Evolutionary conservation across 768 basidiomycete species (phyloP).

Genomic region (Pleurotus salmoneostramineus): DNA sequence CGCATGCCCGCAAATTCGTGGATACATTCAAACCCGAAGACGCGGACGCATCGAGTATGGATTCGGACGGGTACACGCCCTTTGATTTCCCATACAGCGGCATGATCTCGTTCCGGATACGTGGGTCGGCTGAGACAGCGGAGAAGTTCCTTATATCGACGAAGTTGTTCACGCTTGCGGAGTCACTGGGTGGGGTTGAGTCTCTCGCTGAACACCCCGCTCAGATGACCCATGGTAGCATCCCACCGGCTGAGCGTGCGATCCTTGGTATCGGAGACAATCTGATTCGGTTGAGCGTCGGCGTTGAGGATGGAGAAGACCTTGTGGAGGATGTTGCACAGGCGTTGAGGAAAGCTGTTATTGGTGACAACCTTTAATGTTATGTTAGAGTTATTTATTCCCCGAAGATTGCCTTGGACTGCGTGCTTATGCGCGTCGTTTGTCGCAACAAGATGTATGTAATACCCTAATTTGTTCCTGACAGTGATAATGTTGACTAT

Average conservation of each 20-base stretch:
- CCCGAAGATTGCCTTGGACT: no score
- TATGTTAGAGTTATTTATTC: no score
- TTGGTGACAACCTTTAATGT: neutral
- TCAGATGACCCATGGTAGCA: constrained; percentile 83
- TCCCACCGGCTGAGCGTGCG: constrained; percentile 64
- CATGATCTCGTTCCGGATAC: constrained; percentile 80
- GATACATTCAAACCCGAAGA: constrained; percentile 26
- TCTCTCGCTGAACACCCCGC: constrained; percentile 84
- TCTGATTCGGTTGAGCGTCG: constrained; percentile 78
- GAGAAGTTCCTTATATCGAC: constrained; percentile 64
- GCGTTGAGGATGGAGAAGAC: constrained; percentile 87
- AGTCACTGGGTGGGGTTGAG: constrained; percentile 91
- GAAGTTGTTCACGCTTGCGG: constrained; percentile 76
- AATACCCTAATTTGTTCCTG: no score
- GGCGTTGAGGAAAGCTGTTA: constrained; percentile 48
- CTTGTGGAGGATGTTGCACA: constrained; percentile 66
- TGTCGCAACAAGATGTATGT: no score
- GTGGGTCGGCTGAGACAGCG: constrained; percentile 51
- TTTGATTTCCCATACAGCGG: constrained; percentile 85
- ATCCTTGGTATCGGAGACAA: constrained; percentile 74
- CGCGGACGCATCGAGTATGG: constrained; percentile 27
- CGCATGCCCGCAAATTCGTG: constrained; percentile 68
- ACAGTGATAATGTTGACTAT: no score
- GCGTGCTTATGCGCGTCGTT: no score
- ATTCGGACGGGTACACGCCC: constrained; percentile 14